Evolutionary conservation across 208 protist species (phyloP), one percentile per base, ranked within the genome.

Genomic region (Ichthyophonus hoferi): DNA sequence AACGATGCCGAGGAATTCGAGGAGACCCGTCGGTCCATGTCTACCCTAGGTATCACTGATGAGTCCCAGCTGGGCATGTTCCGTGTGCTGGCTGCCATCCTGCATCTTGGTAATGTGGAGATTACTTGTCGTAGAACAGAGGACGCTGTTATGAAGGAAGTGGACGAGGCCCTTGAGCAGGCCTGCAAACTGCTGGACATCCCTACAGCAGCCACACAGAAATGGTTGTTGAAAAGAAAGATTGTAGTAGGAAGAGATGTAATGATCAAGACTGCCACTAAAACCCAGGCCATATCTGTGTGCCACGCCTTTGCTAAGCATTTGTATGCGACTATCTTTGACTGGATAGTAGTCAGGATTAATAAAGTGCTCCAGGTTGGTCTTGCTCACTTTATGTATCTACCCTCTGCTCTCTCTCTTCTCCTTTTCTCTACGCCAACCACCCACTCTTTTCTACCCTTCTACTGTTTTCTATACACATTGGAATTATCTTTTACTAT

Each of bases 311-410:
- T 96, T 2, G 43, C 91, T 1, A 94, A 91, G 89, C 41, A 41
- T 34, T 67, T 98, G 1, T 99, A 98, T 90, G 93, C 95, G 58
- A 91, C 92, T 42, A 81, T 98, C 50, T 99, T 99, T 90, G 96
- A 98, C 90, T 99, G 96, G 95, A 92, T 99, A 1, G 96, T 98
- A n/a, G 86, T 90, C 34, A 90, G 90, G n/a, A 96, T 98, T 43
- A 99, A 99, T 92, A 90, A 92, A 78, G 95, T 81, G 1, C 24
- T 79, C 12, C 40, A 40, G 38, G 41, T 43, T 12, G 82, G 84
- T 76, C 0, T 89, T 90, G 24, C 94, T 93, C 83, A n/a, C n/a
- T n/a, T 7, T 7, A 7, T 83, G 35, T 83, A 37, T 31, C n/a
- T 83, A 43, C 38, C 79, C 35, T 41, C 79, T 31, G 24, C 79